Conservation (phyloP, 2,329 filamentous ascomycete species). For the Fusarium piperis region DNA sequence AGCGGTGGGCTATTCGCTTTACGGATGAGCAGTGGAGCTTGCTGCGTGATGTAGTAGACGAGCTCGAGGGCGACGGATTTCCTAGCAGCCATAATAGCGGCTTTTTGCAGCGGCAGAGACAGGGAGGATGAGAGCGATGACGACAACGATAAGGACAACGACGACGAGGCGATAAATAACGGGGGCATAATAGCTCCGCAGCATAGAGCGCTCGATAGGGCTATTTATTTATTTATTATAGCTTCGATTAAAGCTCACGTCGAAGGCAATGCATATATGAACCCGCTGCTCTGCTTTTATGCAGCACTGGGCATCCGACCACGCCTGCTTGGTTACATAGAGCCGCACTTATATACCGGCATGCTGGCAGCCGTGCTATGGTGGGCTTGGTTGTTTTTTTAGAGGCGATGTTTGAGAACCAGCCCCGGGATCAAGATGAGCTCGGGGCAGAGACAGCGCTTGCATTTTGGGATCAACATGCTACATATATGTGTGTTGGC, state of each 20-base stretch:
- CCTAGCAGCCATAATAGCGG: background rate
- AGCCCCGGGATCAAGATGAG: no score
- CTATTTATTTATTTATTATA: slow-evolving; percentile 16
- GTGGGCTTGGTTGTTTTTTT: no score
- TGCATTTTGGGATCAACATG: no score
- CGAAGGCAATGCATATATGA: slow-evolving; percentile 17
- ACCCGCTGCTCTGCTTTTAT: slow-evolving; percentile 20
- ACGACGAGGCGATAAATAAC: background rate
- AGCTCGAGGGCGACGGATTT: background rate
- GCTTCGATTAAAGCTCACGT: slow-evolving; percentile 18
- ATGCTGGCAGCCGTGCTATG: no score
- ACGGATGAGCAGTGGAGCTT: slow-evolving; percentile 3
- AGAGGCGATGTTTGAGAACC: no score
- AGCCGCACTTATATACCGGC: no score
- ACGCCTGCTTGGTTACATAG: background rate
- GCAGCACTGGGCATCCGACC: background rate
- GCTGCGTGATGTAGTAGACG: background rate
- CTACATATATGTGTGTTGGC: no score
- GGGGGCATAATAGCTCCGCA: background rate
- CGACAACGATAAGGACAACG: background rate
- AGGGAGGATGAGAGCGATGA: background rate
- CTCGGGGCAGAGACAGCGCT: no score
- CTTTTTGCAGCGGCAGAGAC: background rate
- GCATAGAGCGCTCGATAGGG: slow-evolving; percentile 4
- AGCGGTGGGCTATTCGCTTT: slow-evolving; percentile 1